Evolutionary conservation across 73 alveolate species (phyloP).

Genomic region (Effrenium voratum): DNA sequence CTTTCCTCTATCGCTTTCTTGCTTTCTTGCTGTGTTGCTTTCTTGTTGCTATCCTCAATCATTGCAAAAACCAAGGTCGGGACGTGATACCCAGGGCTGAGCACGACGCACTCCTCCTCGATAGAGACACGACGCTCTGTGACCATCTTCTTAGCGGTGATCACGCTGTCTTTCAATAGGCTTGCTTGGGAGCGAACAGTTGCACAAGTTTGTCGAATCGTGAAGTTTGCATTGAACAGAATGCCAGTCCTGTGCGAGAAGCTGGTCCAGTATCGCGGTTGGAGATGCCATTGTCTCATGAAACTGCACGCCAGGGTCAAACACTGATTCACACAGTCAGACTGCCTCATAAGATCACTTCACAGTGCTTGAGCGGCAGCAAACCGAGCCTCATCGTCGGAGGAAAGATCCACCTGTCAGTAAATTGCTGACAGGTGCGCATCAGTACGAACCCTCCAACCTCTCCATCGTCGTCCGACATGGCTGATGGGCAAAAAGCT

Average conservation of each 20-base stretch:
- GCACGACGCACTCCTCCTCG: constrained; percentile 58
- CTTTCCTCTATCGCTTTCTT: too few relatives aligned
- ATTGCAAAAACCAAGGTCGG: too few relatives aligned
- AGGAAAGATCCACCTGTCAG: neutral
- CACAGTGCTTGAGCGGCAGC: neutral
- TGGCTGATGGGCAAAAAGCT: too few relatives aligned
- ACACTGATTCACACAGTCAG: too few relatives aligned
- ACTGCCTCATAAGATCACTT: neutral
- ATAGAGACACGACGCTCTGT: neutral
- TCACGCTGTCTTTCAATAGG: neutral
- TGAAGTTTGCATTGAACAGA: neutral
- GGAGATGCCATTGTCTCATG: constrained; percentile 48
- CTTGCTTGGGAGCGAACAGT: neutral
- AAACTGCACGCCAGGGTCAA: neutral
- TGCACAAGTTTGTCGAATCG: neutral
- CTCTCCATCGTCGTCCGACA: neutral
- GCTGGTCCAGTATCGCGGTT: constrained; percentile 73
- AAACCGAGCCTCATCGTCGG: neutral
- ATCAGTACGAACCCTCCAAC: neutral
- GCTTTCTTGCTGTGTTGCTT: too few relatives aligned
- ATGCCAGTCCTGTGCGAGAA: constrained; percentile 59
- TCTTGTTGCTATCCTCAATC: too few relatives aligned
- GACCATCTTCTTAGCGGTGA: neutral
- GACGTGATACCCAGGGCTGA: constrained; percentile 41
- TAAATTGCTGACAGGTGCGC: neutral